Evolutionary conservation across 352 stramenopile species (phyloP).

Genomic region (Phytophthora nicotianae): DNA sequence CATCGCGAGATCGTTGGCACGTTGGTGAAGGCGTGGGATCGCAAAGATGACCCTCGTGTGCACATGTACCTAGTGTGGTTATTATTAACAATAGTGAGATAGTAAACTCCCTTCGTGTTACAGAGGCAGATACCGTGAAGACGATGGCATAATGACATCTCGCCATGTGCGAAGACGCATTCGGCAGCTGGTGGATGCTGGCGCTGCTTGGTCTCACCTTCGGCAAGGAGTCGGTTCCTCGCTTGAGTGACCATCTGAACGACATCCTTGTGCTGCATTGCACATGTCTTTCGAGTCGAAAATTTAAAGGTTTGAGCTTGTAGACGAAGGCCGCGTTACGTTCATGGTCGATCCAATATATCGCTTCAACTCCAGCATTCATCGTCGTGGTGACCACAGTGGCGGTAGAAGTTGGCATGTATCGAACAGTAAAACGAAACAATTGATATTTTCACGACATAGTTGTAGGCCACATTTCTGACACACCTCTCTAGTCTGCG

Average conservation of each 20-base stretch:
- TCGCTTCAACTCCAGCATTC: constrained; percentile 3
- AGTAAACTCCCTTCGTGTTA: background rate
- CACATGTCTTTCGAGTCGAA: constrained; percentile 1
- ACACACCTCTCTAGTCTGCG: background rate
- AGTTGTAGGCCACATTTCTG: constrained; percentile 5
- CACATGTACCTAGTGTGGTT: background rate
- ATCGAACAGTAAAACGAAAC: constrained; percentile 30
- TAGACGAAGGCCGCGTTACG: constrained; percentile 6
- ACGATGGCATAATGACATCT: constrained; percentile 8
- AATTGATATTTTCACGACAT: constrained; percentile 27
- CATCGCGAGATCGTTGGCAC: constrained; percentile 8
- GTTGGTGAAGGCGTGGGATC: constrained; percentile 17
- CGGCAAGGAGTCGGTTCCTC: constrained; percentile 6
- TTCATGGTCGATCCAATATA: background rate
- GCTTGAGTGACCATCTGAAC: background rate
- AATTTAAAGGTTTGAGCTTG: too few species aligned
- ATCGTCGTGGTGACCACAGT: background rate
- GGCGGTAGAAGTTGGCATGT: background rate
- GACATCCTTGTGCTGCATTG: constrained; percentile 11
- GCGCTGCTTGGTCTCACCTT: background rate
- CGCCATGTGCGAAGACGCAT: constrained; percentile 6
- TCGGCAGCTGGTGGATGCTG: constrained; percentile 12
- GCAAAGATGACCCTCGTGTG: background rate
- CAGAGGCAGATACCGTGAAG: constrained; percentile 10
- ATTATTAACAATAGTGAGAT: too few species aligned